Conservation (phyloP, 2,329 filamentous ascomycete genomes). For the Cadophora gregata region DNA sequence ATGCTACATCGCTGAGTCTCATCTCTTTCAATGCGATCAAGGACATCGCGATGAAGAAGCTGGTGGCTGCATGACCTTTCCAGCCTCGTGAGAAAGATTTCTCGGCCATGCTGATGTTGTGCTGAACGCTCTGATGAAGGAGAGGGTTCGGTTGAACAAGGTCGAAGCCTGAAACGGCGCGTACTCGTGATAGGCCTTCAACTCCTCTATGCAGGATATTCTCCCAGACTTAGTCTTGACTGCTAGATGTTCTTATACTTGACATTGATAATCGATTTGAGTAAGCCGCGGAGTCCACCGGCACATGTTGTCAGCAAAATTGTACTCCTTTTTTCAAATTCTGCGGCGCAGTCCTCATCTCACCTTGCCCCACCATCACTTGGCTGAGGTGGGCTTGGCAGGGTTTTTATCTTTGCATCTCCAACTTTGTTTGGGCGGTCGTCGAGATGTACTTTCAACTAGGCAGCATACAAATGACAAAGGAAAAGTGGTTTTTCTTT, state of each 20-base stretch:
- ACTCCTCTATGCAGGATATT: neutral
- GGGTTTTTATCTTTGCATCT: no score
- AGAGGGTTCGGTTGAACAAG: neutral
- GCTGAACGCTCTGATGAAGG: neutral
- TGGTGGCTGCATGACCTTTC: neutral
- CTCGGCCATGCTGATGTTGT: neutral
- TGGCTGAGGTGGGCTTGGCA: neutral
- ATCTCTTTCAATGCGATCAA: conserved; percentile 9
- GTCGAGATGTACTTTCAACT: no score
- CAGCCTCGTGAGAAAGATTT: neutral
- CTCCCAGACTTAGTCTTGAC: neutral
- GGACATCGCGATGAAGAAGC: conserved; percentile 1
- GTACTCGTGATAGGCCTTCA: neutral
- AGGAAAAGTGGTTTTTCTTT: no score
- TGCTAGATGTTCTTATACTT: neutral
- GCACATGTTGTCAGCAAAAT: neutral
- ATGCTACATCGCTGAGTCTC: neutral
- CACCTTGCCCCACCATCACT: neutral
- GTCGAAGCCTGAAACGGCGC: neutral
- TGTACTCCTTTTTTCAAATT: neutral
- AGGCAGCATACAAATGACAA: no score
- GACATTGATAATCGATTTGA: neutral
- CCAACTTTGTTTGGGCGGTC: no score
- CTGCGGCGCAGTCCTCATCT: conserved; percentile 1
- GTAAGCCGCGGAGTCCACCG: neutral